These are phyloP conservation scores for Xylaria sp. DNA, from an alignment of 2,329 filamentous ascomycete genomes.

Conservation along the genomic window DNA sequence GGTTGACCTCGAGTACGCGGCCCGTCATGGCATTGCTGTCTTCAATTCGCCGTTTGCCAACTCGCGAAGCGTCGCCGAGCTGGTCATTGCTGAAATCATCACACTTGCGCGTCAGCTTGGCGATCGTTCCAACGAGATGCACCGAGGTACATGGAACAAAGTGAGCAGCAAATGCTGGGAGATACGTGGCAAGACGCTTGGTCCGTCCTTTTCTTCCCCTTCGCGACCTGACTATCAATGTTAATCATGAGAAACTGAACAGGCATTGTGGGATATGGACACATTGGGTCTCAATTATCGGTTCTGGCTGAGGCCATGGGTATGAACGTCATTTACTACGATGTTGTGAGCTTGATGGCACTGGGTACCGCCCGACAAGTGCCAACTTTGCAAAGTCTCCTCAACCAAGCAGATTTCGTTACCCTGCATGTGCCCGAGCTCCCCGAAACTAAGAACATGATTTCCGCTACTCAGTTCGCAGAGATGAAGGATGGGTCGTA, in stretches of 20 bases:
- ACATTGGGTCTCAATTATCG: slow-evolving; percentile 95
- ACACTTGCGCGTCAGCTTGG: slow-evolving; percentile 88
- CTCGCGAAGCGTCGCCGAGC: slow-evolving; percentile 94
- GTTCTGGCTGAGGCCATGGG: slow-evolving; percentile 97
- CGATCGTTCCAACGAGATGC: slow-evolving; percentile 93
- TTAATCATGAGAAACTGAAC: slow-evolving; percentile 26
- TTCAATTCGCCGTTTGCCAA: slow-evolving; percentile 99
- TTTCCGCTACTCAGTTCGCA: slow-evolving; percentile 79
- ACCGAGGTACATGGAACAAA: slow-evolving; percentile 97
- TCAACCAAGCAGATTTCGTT: slow-evolving; percentile 87
- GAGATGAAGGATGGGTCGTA: slow-evolving; percentile 95
- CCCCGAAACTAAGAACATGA: slow-evolving; percentile 92
- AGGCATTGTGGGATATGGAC: slow-evolving; percentile 95
- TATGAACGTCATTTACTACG: slow-evolving; percentile 98
- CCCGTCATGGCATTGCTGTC: slow-evolving; percentile 88
- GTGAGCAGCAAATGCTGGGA: slow-evolving; percentile 98
- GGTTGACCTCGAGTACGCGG: slow-evolving; percentile 86
- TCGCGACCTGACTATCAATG: not conserved
- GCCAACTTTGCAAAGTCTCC: slow-evolving; percentile 77
- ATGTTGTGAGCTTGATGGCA: slow-evolving; percentile 93
- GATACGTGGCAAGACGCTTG: slow-evolving; percentile 95
- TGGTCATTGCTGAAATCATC: slow-evolving; percentile 96
- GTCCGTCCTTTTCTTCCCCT: slow-evolving; percentile 55
- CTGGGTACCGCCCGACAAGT: slow-evolving; percentile 90
- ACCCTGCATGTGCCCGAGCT: slow-evolving; percentile 95